Evolutionary conservation across 2,329 filamentous ascomycete species (phyloP).

Genomic region (Pseudonectria buxi): DNA sequence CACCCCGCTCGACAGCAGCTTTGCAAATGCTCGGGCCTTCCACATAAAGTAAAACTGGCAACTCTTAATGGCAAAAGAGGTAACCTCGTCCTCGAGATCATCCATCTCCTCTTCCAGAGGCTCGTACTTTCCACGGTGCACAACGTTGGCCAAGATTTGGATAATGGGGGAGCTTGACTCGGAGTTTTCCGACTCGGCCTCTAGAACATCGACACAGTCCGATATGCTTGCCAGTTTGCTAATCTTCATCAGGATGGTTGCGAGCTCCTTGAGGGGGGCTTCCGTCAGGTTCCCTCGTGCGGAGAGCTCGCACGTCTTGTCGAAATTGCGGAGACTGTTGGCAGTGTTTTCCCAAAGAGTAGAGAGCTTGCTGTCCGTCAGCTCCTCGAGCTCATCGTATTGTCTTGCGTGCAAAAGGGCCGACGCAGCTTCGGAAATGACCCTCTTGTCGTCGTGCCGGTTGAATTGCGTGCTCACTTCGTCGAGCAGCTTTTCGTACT

Average conservation of each 20-base stretch:
- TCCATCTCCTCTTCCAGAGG: slow-evolving; percentile 65
- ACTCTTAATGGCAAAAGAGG: slow-evolving; percentile 67
- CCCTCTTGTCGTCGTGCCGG: slow-evolving; percentile 79
- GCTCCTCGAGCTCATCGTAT: slow-evolving; percentile 82
- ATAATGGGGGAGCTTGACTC: slow-evolving; percentile 50
- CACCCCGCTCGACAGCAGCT: slow-evolving; percentile 47
- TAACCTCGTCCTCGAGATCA: slow-evolving; percentile 71
- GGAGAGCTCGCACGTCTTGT: slow-evolving; percentile 65
- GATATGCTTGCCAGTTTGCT: slow-evolving; percentile 74
- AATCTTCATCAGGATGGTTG: slow-evolving; percentile 69
- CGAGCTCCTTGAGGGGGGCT: slow-evolving; percentile 60
- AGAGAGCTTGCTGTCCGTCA: slow-evolving; percentile 72
- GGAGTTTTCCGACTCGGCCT: slow-evolving; percentile 47
- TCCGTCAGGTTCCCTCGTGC: slow-evolving; percentile 61
- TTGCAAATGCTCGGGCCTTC: slow-evolving; percentile 62
- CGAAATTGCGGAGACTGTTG: slow-evolving; percentile 64
- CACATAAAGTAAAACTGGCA: slow-evolving; percentile 92
- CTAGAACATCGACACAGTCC: slow-evolving; percentile 69
- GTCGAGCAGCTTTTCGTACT: slow-evolving; percentile 74
- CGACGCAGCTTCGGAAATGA: slow-evolving; percentile 75
- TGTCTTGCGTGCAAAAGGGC: slow-evolving; percentile 79
- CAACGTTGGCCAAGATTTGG: slow-evolving; percentile 63
- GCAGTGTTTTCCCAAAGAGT: slow-evolving; percentile 80
- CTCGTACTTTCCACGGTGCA: slow-evolving; percentile 65
- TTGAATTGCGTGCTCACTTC: slow-evolving; percentile 93